A percentile compares a stretch with the other conserved stretches of the same genome.
These are phyloP conservation scores for Paragyromitra xinjiangensis DNA, from an alignment of 495 filamentous ascomycete genomes.

Conservation along the genomic window DNA sequence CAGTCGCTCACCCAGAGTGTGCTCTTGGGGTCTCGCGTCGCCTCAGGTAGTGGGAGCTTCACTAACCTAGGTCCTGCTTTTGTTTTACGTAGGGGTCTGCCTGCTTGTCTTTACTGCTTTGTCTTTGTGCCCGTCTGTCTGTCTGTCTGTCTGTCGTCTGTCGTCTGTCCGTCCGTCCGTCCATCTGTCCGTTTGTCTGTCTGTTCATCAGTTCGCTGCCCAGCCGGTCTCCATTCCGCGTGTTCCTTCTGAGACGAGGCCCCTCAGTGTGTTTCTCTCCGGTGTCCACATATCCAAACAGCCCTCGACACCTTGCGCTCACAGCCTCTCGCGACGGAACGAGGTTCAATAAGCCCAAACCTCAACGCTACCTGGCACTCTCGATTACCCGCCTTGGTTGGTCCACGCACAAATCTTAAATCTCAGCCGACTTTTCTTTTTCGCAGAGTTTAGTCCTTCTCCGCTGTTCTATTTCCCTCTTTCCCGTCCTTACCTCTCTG, in stretches of 20 bases:
- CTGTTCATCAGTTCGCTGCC: constrained; percentile 13
- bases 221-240: constrained; percentile 26
- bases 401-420: constrained; percentile 53
- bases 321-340: constrained; percentile 47
- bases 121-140: neutral
- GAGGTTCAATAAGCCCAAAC: constrained; percentile 51
- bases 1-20: constrained; percentile 35
- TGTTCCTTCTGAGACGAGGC: constrained; percentile 47
- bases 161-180: constrained; percentile 17
- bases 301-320: constrained; percentile 52
- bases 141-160: constrained; percentile 2
- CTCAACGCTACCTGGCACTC: constrained; percentile 45
- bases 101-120: constrained; percentile 30
- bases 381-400: constrained; percentile 52
- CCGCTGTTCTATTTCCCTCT: constrained; percentile 31
- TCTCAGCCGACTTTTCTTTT: constrained; percentile 48
- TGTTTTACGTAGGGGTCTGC: constrained; percentile 47
- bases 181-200: constrained; percentile 6
- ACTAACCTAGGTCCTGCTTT: constrained; percentile 34
- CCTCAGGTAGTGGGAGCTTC: constrained; percentile 45
- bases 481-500: constrained; percentile 29
- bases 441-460: constrained; percentile 41
- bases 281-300: constrained; percentile 44
- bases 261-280: constrained; percentile 42
- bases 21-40: constrained; percentile 46